These are phyloP conservation scores for Lichtheimia hyalospora DNA, from an alignment of 371 early-diverging fungal species.

Conservation along the genomic window DNA sequence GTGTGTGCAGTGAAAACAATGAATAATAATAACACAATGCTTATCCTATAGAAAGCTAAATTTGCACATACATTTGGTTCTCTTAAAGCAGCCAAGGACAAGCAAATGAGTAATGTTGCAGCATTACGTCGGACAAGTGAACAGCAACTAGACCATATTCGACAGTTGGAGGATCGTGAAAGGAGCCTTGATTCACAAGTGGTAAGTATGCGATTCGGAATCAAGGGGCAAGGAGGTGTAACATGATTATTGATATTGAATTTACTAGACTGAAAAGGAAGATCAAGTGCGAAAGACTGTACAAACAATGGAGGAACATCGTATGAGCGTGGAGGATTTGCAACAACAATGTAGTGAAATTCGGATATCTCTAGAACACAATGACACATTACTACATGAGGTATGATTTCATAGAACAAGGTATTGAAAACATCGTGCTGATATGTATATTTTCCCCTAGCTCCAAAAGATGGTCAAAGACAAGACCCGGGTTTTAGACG, in stretches of 20 bases:
- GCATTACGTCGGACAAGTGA: conserved; percentile 36
- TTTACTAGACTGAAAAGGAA: conserved; percentile 29
- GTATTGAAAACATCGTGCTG: not conserved
- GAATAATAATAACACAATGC: not conserved
- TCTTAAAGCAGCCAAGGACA: conserved; percentile 37
- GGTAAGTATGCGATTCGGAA: conserved; percentile 19
- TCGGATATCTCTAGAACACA: conserved; percentile 20
- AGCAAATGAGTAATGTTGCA: conserved; percentile 28
- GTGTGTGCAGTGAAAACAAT: not conserved
- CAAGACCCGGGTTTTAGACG: conserved; percentile 56
- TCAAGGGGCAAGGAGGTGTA: not conserved
- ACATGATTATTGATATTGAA: not conserved
- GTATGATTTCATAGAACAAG: not conserved
- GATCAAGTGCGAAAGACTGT: conserved; percentile 46
- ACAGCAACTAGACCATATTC: conserved; percentile 42
- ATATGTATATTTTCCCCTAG: conserved; percentile 19
- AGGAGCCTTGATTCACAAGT: conserved; percentile 27
- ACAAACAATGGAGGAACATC: conserved; percentile 50
- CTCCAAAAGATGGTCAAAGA: conserved; percentile 57
- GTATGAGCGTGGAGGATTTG: conserved; percentile 40
- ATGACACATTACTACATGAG: conserved; percentile 14
- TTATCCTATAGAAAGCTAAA: conserved; percentile 21
- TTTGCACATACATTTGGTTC: conserved; percentile 44
- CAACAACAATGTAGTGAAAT: conserved; percentile 34
- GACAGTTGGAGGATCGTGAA: conserved; percentile 39